Percentiles rank a stretch among this genome's conserved stretches.
phyloP scores from a whole-genome alignment of 1,139 yeast species.

The Suhomyces wounanorum region DNA sequence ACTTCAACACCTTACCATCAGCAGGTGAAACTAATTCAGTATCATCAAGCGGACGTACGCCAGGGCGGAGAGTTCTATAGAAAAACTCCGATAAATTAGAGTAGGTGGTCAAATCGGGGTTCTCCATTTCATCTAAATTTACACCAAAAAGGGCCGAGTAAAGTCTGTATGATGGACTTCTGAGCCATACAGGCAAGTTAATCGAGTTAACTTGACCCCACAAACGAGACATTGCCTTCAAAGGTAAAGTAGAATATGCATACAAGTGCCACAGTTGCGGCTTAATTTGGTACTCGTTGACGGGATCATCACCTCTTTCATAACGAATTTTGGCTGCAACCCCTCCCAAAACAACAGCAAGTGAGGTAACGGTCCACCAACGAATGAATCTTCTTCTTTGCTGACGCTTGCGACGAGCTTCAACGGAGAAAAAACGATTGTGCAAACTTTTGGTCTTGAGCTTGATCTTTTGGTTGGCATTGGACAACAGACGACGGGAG shows the following conservation, averaged over 20 bases:
- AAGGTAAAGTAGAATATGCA: constrained; percentile 86
- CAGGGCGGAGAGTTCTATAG: constrained; percentile 79
- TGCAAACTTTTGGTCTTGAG: constrained; percentile 40
- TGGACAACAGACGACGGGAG: constrained; percentile 39
- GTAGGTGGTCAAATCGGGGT: constrained; percentile 73
- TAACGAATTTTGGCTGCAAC: constrained; percentile 57
- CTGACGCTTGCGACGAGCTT: constrained; percentile 45
- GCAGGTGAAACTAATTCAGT: constrained; percentile 83
- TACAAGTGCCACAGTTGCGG: constrained; percentile 86
- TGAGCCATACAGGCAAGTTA: constrained; percentile 82
- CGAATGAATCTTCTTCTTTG: constrained; percentile 55
- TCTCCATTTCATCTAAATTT: constrained; percentile 84
- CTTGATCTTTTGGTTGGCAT: constrained; percentile 41
- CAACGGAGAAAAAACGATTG: constrained; percentile 46
- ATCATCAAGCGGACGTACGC: constrained; percentile 74
- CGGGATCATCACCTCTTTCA: constrained; percentile 38
- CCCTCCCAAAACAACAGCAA: constrained; percentile 65
- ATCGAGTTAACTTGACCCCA: constrained; percentile 94
- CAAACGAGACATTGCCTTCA: constrained; percentile 84
- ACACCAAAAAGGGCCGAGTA: constrained; percentile 86
- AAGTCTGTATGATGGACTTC: constrained; percentile 78
- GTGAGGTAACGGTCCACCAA: constrained; percentile 71
- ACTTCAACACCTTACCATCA: constrained; percentile 86
- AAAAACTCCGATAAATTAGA: constrained; percentile 88
- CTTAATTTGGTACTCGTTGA: constrained; percentile 49